Conservation (phyloP, 192 early-diverging fungal species). For the Podila minutissima region DNA sequence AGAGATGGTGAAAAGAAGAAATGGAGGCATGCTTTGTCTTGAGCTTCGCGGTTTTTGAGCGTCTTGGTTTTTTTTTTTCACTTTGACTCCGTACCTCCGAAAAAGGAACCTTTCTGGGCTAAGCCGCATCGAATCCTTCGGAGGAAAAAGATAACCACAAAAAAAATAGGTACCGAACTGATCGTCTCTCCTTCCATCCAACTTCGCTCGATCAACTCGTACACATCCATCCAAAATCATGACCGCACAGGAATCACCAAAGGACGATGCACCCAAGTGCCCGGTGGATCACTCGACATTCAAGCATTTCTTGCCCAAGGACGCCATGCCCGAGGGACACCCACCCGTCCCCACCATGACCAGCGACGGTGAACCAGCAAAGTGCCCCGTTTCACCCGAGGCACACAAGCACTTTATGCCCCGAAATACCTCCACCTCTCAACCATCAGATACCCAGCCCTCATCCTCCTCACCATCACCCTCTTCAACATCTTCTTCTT, state of each 20-base stretch:
- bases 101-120: too few relatives aligned
- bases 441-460: constrained; percentile 6
- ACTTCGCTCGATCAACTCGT: not conserved
- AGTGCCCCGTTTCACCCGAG: constrained; percentile 68
- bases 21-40: too few relatives aligned
- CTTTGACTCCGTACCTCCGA: too few relatives aligned
- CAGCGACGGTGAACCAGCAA: constrained; percentile 31
- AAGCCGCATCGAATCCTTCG: too few relatives aligned
- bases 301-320: constrained; percentile 58
- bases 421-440: not conserved
- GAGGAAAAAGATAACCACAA: not conserved
- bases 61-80: too few relatives aligned
- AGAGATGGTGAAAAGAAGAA: not conserved
- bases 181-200: not conserved
- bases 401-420: constrained; percentile 63
- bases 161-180: not conserved
- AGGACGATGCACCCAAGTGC: constrained; percentile 50
- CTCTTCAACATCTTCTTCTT: not conserved
- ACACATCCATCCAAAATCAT: constrained; percentile 8
- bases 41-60: too few relatives aligned
- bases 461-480: constrained; percentile 8
- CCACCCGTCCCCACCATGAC: constrained; percentile 30
- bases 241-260: constrained; percentile 24
- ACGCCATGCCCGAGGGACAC: constrained; percentile 41
- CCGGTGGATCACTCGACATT: constrained; percentile 67